phyloP scores from a whole-genome alignment of 2,329 filamentous ascomycete genomes.

The Rutstroemia sp. region DNA sequence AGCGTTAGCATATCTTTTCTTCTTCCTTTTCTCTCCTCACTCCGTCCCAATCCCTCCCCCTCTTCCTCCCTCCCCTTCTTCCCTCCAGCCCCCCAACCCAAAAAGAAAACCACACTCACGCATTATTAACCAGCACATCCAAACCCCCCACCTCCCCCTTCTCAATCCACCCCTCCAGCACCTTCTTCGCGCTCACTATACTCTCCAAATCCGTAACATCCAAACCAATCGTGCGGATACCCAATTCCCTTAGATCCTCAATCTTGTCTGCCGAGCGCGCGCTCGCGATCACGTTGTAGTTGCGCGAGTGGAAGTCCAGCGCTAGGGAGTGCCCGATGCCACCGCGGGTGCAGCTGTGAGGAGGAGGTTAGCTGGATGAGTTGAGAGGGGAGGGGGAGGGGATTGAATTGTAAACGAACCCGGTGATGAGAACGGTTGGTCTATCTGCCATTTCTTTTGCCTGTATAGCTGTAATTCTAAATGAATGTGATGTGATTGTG shows the following conservation, averaged over 20 bases:
- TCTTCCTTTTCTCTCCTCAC: too few species aligned
- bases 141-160: slow-evolving; percentile 49
- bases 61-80: background rate
- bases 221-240: slow-evolving; percentile 33
- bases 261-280: slow-evolving; percentile 32
- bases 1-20: too few species aligned
- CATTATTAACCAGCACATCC: slow-evolving; percentile 89
- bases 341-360: slow-evolving; percentile 24
- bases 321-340: slow-evolving; percentile 36
- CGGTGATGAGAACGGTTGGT: background rate
- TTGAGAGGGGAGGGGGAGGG: background rate
- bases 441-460: background rate
- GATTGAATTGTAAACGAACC: background rate
- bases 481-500: too few species aligned
- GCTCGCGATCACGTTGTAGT: slow-evolving; percentile 35
- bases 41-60: background rate
- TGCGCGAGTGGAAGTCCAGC: slow-evolving; percentile 31
- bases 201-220: slow-evolving; percentile 32
- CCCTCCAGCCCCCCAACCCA: background rate
- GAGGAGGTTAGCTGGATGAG: background rate
- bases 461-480: too few species aligned
- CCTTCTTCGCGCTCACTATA: slow-evolving; percentile 17
- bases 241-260: slow-evolving; percentile 21
- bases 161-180: slow-evolving; percentile 40
- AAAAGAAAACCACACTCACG: slow-evolving; percentile 30